Percentiles rank a stretch among this genome's conserved stretches.
These are phyloP conservation scores for Elongisporangium senticosum DNA, from an alignment of 352 stramenopile species.

Conservation along the genomic window DNA sequence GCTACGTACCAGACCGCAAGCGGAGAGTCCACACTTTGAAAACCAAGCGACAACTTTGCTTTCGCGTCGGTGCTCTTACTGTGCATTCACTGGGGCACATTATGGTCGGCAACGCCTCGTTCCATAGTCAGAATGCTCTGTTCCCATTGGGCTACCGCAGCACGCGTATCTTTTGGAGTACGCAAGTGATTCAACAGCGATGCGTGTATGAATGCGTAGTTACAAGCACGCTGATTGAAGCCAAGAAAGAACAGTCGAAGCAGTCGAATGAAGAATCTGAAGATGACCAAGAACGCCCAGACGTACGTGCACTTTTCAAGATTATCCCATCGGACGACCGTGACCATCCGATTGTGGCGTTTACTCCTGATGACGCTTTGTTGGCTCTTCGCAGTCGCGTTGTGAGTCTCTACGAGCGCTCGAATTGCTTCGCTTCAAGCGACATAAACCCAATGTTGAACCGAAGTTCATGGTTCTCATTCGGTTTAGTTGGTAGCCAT, in stretches of 20 bases:
- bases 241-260: neutral
- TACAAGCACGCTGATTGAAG: constrained; percentile 69
- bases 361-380: constrained; percentile 59
- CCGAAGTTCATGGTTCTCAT: constrained; percentile 77
- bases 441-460: constrained; percentile 70
- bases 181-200: constrained; percentile 32
- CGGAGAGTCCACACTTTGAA: neutral
- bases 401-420: constrained; percentile 67
- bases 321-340: constrained; percentile 72
- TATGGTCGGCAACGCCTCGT: constrained; percentile 73
- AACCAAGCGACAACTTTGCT: constrained; percentile 45
- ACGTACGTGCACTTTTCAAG: constrained; percentile 54
- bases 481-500: constrained; percentile 61
- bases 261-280: constrained; percentile 14
- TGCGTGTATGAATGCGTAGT: constrained; percentile 92
- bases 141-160: constrained; percentile 88
- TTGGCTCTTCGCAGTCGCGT: constrained; percentile 67
- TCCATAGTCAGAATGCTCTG: constrained; percentile 84
- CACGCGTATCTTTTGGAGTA: constrained; percentile 92
- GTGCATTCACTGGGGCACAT: constrained; percentile 79
- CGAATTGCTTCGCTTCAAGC: constrained; percentile 25
- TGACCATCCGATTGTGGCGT: constrained; percentile 56
- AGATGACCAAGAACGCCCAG: constrained; percentile 2
- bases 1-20: neutral
- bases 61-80: constrained; percentile 70